A percentile compares a stretch with the other conserved stretches of the same genome.
Evolutionary conservation across 2,329 filamentous ascomycete genomes (phyloP).

Genomic region (Myrmaecium sp.): DNA sequence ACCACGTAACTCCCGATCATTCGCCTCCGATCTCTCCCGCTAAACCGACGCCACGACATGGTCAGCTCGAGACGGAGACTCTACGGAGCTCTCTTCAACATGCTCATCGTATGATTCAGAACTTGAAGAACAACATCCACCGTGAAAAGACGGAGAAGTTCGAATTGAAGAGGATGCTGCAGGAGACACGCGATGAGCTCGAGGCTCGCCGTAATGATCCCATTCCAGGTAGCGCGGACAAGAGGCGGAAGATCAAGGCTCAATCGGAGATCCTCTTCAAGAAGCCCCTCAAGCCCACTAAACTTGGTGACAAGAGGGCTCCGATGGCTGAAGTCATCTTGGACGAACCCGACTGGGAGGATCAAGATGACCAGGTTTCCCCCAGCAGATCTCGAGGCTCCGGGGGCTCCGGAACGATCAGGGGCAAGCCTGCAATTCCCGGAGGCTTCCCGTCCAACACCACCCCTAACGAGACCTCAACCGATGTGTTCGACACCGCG

Average conservation of each 20-base stretch:
- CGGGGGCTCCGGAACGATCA: conserved; percentile 7
- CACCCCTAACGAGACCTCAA: too few species aligned
- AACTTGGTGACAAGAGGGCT: conserved; percentile 58
- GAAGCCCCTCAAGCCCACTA: conserved; percentile 56
- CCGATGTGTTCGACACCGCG: conserved; percentile 63
- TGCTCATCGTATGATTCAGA: conserved; percentile 92
- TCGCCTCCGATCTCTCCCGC: conserved; percentile 81
- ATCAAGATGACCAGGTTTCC: conserved; percentile 46
- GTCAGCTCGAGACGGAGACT: conserved; percentile 87
- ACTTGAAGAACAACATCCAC: conserved; percentile 84
- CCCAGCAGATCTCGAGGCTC: conserved; percentile 28
- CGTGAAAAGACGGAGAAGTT: conserved; percentile 98
- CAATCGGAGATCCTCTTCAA: conserved; percentile 48
- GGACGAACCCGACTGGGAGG: conserved; percentile 82
- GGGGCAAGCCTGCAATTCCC: conserved; percentile 11
- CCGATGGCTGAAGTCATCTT: conserved; percentile 51
- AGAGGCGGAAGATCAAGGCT: conserved; percentile 39
- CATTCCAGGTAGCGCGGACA: conserved; percentile 28
- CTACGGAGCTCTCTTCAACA: conserved; percentile 87
- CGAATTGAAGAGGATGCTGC: conserved; percentile 83
- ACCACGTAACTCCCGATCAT: conserved; percentile 57
- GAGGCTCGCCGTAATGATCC: conserved; percentile 47
- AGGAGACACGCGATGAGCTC: conserved; percentile 85
- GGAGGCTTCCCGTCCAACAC: conserved; percentile 14
- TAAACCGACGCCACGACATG: conserved; percentile 81